These are phyloP conservation scores for Plasmodium vivax DNA, from an alignment of 169 alveolate genomes.

Conservation along the genomic window DNA sequence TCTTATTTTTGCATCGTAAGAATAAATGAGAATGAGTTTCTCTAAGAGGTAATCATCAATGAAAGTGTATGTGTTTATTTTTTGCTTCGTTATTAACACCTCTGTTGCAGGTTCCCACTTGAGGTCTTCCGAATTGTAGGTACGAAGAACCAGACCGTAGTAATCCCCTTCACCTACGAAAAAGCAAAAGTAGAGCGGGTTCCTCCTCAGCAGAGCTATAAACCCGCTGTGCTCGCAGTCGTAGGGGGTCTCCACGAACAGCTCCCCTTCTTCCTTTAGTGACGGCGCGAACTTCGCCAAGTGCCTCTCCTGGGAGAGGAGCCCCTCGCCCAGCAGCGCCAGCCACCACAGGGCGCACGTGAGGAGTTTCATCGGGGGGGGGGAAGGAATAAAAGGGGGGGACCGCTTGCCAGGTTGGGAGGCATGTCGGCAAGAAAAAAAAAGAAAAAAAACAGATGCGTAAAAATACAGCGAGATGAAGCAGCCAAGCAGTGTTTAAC, in stretches of 20 bases:
- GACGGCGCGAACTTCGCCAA: conserved; percentile 6
- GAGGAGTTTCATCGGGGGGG: not conserved
- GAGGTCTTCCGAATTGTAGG: not conserved
- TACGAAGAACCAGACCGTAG: conserved; percentile 13
- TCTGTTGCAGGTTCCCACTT: conserved; percentile 19
- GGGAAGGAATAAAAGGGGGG: not conserved
- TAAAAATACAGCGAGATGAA: not conserved
- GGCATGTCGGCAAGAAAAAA: no score
- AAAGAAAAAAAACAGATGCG: not conserved
- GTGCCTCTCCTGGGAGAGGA: not conserved
- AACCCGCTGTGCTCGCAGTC: conserved; percentile 40
- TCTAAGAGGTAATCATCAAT: conserved; percentile 1
- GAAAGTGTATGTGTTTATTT: not conserved
- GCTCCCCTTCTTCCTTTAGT: conserved; percentile 18
- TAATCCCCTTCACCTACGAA: conserved; percentile 33
- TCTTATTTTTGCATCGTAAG: not conserved
- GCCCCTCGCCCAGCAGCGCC: not conserved
- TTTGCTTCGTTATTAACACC: not conserved
- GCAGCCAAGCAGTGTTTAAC: not conserved
- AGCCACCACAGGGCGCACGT: not conserved
- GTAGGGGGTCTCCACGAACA: conserved; percentile 3
- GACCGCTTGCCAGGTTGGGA: not conserved
- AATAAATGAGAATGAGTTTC: conserved; percentile 21
- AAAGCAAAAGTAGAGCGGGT: conserved; percentile 25
- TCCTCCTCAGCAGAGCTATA: not conserved